These are phyloP conservation scores for Fraxinus baroniana DNA, from an alignment of 305 asterid species.

Conservation along the genomic window DNA sequence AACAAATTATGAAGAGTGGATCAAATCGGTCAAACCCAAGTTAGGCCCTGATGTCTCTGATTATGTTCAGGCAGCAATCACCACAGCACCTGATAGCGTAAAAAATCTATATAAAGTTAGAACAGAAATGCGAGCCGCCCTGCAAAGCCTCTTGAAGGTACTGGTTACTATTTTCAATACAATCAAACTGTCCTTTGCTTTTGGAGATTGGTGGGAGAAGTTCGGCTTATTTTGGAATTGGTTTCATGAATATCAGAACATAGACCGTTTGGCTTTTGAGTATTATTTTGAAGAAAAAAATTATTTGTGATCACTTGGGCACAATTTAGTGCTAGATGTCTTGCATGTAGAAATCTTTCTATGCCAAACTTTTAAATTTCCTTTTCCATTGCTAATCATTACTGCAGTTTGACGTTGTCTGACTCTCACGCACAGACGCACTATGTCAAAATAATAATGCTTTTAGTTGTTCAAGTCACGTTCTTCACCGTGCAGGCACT, in stretches of 20 bases:
- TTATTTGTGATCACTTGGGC: background rate
- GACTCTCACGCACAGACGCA: background rate
- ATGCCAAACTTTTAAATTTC: background rate
- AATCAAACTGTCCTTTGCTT: background rate
- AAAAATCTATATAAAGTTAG: constrained; percentile 75
- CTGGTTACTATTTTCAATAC: background rate
- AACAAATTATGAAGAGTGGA: constrained; percentile 86
- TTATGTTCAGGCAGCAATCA: constrained; percentile 57
- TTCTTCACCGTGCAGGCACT: too few species aligned
- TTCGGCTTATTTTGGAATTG: constrained; percentile 10
- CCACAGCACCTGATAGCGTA: constrained; percentile 55
- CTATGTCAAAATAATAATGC: background rate
- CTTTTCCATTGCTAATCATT: background rate
- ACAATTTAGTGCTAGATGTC: background rate
- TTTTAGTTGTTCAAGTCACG: background rate
- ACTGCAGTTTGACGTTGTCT: background rate
- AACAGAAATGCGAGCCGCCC: constrained; percentile 75
- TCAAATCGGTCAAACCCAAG: constrained; percentile 67
- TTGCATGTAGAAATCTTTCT: background rate
- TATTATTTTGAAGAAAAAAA: constrained; percentile 1
- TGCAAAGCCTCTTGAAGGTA: constrained; percentile 79
- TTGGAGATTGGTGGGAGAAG: background rate
- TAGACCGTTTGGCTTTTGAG: background rate
- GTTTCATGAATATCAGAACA: constrained; percentile 1
- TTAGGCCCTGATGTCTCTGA: constrained; percentile 54